phyloP scores from a whole-genome alignment of 306 rosid species.

The Pyrus communis region DNA sequence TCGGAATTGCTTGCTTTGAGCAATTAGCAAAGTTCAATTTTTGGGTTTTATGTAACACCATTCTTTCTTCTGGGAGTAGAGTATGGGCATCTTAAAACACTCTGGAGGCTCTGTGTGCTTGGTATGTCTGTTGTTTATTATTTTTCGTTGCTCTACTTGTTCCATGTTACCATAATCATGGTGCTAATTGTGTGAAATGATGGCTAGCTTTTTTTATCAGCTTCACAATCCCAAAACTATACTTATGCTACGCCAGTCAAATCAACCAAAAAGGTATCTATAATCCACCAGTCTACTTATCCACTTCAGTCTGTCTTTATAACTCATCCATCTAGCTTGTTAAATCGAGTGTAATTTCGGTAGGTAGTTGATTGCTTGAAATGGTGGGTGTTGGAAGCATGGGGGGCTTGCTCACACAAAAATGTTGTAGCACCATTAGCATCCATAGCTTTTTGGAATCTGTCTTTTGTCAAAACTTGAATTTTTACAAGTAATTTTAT shows the following conservation, averaged over 20 bases:
- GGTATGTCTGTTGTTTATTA: slow-evolving; percentile 30
- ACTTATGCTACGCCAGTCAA: slow-evolving; percentile 52
- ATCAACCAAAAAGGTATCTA: slow-evolving; percentile 53
- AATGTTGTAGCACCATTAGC: slow-evolving; percentile 48
- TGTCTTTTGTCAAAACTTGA: slow-evolving; percentile 58
- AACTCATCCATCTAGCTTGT: not conserved
- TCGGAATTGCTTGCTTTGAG: slow-evolving; percentile 1
- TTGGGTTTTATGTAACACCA: slow-evolving; percentile 55
- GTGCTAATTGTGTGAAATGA: slow-evolving; percentile 1
- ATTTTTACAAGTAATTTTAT: slow-evolving; percentile 54
- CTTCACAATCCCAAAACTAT: slow-evolving; percentile 76
- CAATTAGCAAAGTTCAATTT: not conserved
- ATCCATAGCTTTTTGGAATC: slow-evolving; percentile 68
- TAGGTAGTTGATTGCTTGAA: slow-evolving; percentile 45
- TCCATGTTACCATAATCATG: not conserved
- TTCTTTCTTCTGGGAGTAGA: slow-evolving; percentile 77
- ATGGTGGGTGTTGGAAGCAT: slow-evolving; percentile 50
- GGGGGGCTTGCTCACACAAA: slow-evolving; percentile 80
- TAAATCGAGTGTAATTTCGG: not conserved
- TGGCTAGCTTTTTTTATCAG: slow-evolving; percentile 63
- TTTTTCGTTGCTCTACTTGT: slow-evolving; percentile 1
- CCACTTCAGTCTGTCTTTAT: not conserved
- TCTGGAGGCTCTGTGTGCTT: slow-evolving; percentile 66
- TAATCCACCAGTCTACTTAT: not conserved
- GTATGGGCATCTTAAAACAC: slow-evolving; percentile 71